Evolutionary conservation across 208 protist species (phyloP), one percentile per base, ranked within the genome.

Genomic region (Jaenimonas drosophilae): DNA sequence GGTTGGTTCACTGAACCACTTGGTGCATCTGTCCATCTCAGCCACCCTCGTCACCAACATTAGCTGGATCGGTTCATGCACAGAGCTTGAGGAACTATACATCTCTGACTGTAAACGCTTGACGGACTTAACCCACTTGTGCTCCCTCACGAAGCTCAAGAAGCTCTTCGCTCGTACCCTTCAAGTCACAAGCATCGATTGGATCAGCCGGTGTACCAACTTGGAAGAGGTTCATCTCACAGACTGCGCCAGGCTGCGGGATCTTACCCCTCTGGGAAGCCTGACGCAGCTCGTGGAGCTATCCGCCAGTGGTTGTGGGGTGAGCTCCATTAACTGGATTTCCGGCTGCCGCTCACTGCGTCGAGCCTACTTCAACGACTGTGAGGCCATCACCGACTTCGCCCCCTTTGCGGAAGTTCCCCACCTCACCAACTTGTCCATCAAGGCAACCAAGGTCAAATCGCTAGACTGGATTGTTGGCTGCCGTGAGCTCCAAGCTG

Each of bases 261-360:
- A 55, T 29, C 12, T 47, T 6, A 30, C 29, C 27, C 36, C 36
- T 17, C 26, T 46, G 28, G 36, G 36, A 4, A 40, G 34, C 3
- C 36, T 40, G 25, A 37, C 23, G 24, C 16, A 37, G 6, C 38
- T 55, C 36, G 12, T 12, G 23, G 20, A 4, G 4, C 36, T 55
- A 4, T 20, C 16, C 19, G 19, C 23, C 37, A 20, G 37, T 20
- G 37, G 37, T 20, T 25, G 37, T 21, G 37, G 37, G 2, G 25
- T 55, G 16, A 25, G 27, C 25, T 23, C 28, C 11, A 16, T 55
- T n/a, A 31, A 55, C 17, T 37, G 49, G 0, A 25, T 55, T 16
- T 24, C 0, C 33, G 6, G 9, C n/a, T 55, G 49, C 23, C 33
- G 6, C n/a, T 11, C 37, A 7, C 37, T 42, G 9, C 37, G 23